Evolutionary conservation across 139 green algal species (phyloP).

Genomic region (Axilococcus clingmanii): DNA sequence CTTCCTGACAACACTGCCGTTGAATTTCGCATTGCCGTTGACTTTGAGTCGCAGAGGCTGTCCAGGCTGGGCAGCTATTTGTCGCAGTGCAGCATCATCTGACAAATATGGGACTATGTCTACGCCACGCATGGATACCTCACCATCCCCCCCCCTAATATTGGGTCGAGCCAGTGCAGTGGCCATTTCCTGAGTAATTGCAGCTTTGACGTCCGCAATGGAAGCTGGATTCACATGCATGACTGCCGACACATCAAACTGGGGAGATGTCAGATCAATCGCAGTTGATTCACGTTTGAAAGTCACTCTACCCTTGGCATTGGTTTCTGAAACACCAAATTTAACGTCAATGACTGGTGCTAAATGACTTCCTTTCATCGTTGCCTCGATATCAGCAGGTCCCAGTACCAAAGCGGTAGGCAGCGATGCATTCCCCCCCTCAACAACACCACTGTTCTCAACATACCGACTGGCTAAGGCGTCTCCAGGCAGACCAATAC

Average conservation of each 20-base stretch:
- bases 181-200: constrained; percentile 36
- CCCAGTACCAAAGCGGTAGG: constrained; percentile 35
- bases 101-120: constrained; percentile 55
- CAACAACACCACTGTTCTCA: no score
- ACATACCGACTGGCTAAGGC: constrained; percentile 63
- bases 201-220: constrained; percentile 26
- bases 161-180: constrained; percentile 28
- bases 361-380: constrained; percentile 53
- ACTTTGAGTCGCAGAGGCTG: constrained; percentile 40
- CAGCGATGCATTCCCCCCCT: constrained; percentile 4
- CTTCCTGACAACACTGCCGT: constrained; percentile 7
- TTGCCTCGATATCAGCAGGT: constrained; percentile 21
- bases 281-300: constrained; percentile 20
- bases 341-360: constrained; percentile 43
- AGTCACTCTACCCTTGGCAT: constrained; percentile 15
- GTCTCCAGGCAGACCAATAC: constrained; percentile 49
- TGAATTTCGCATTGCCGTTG: constrained; percentile 14
- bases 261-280: constrained; percentile 20
- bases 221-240: constrained; percentile 29
- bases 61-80: constrained; percentile 12
- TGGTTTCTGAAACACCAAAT: constrained; percentile 38
- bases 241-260: constrained; percentile 23
- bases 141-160: constrained; percentile 28
- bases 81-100: constrained; percentile 9
- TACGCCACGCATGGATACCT: constrained; percentile 38